Evolutionary conservation across 2,329 filamentous ascomycete genomes (phyloP), one percentile per base, ranked within the genome.

Genomic region (Helminthosporium solani): DNA sequence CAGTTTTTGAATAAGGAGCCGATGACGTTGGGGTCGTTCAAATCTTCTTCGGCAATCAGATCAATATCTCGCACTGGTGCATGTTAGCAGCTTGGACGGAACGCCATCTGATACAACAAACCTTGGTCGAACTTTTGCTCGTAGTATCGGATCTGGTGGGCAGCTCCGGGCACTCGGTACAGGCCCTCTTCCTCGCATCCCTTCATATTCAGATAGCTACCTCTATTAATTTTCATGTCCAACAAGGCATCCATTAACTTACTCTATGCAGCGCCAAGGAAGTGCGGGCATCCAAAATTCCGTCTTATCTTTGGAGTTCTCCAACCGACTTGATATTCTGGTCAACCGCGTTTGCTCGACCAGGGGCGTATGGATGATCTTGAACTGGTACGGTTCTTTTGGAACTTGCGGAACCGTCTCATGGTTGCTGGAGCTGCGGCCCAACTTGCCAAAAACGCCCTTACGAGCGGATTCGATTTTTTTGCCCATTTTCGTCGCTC

Each of bases 221-320:
- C 2, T 36, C 34, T 51, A 59, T 61, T 46, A 57, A 52, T 15
- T 28, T 21, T n/a, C 21, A 7, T 14, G 30, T 6, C 7, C 16
- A 5, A 18, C 40, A 14, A 14, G 9, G 15, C 6, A 9, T 25
- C n/a, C 12, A 18, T n/a, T n/a, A 23, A 74, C 79, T 64, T 73
- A 84, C 78, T 97, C 92, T 55, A 97, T 96, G 47, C 90, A 95
- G 53, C 92, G 81, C 87, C 92, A 96, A 0, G 92, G 91, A 47
- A 97, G 85, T 6, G 90, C 88, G 11, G 92, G 92, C 91, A 97
- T 96, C 92, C 92, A 97, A 65, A 95, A 97, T 64, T 96, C 92
- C 0, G 92, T 97, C 77, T 96, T 96, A 65, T 97, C 92, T 52
- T 86, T 83, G 8, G 91, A 96, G 50, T 88, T 83, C 63, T 95